These are phyloP conservation scores for Prorocentrum cordatum DNA, from an alignment of 169 alveolate genomes.

Conservation along the genomic window DNA sequence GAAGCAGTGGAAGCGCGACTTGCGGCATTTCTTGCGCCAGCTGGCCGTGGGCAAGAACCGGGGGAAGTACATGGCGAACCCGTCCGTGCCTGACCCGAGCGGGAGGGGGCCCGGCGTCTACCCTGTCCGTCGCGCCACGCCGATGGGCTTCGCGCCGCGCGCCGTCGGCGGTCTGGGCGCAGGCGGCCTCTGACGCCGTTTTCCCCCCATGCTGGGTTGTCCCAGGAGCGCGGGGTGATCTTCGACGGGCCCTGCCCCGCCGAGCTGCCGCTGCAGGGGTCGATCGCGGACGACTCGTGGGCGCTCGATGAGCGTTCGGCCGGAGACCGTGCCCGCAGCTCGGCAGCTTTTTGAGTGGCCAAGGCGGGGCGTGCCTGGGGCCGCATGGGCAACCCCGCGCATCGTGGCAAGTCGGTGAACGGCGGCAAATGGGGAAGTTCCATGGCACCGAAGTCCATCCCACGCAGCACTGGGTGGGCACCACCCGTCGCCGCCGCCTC, in stretches of 20 bases:
- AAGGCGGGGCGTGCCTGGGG: too few relatives aligned
- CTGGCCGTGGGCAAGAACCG: background rate
- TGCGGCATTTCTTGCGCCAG: background rate
- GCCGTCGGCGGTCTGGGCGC: slow-evolving; percentile 46
- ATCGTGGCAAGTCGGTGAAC: background rate
- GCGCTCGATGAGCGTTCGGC: background rate
- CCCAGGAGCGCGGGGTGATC: background rate
- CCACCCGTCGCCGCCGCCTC: background rate
- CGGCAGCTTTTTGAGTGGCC: too few relatives aligned
- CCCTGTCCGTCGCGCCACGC: background rate
- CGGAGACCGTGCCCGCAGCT: background rate
- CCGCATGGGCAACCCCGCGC: background rate
- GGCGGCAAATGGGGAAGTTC: background rate
- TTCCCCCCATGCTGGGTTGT: background rate
- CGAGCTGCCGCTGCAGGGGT: background rate
- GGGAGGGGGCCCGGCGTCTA: too few relatives aligned
- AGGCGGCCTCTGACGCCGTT: background rate
- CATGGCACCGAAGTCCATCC: background rate
- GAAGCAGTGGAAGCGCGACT: background rate
- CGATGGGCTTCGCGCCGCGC: slow-evolving; percentile 39
- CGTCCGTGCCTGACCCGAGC: background rate
- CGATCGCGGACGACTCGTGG: slow-evolving; percentile 24
- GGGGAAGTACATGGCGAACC: background rate
- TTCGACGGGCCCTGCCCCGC: background rate
- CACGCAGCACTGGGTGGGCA: background rate